Base-by-base conservation (phyloP, 73 alveolate species). In the Paramecium bursaria region DNA sequence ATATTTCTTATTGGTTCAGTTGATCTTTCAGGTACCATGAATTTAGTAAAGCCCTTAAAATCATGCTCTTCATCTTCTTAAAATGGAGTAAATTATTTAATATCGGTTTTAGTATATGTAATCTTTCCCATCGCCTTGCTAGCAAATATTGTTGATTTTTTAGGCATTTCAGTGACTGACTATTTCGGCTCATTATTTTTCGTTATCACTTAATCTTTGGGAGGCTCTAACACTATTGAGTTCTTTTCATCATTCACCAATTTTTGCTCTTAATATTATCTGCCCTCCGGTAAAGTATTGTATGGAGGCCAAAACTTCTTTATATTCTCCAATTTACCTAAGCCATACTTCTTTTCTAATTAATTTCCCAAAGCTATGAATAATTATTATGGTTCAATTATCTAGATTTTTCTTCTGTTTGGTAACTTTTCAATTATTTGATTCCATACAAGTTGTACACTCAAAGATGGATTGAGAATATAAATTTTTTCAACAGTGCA, bases 401-500 rank as follows among this genome's bases (percentile, higher is more conserved):
- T 33, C 19, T 25, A 25, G 33, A 67, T 3, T 11, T 67, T 67
- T 47, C 44, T 67, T 67, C 44, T 67, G 23, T 67, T 67, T 13
- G 2, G 9, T 21, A 67, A 22, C 10, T 14, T 42, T 17, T 67
- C 82, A 10, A 67, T 35, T 39, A 67, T 21, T 19, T 67, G 60
- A 14, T 27, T 14, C 82, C 82, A 67, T 39, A 35, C 53, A 7
- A 67, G 44, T 67, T 67, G 44, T 15, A 67, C 50, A 14, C 60
- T 33, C 50, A 67, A 35, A 5, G 82, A 67, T 39, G 82, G 82
- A 39, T 67, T 42, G 17, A 67, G 19, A 2, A 31, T 19, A 67
- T 25, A 67, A 39, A 67, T 67, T 39, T 67, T 67, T 25, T 67
- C 82, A n/a, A 67, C 82, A 2, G 82, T 67, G 39, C 82, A 67